Percentiles rank a stretch among this genome's conserved stretches.
These are phyloP conservation scores for Monilinia aucupariae DNA, from an alignment of 2,329 filamentous ascomycete species.

Conservation along the genomic window DNA sequence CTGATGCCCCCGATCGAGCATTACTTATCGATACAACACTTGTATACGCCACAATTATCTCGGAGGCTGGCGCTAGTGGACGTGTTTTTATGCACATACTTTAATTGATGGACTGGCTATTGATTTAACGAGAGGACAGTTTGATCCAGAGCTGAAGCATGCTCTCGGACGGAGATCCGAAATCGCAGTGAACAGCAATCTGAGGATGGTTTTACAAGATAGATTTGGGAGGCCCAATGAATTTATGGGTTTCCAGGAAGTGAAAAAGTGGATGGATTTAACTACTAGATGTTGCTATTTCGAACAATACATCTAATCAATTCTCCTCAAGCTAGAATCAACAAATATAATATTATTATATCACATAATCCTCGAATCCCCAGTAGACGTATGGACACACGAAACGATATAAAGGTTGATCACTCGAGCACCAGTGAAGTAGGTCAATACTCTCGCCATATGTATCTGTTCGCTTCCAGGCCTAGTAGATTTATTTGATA, in stretches of 20 bases:
- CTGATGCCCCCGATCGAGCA: slow-evolving; percentile 49
- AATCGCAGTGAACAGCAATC: slow-evolving; percentile 42
- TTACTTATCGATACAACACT: slow-evolving; percentile 50
- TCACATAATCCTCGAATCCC: too few species aligned
- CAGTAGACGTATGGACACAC: too few species aligned
- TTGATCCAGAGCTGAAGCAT: slow-evolving; percentile 40
- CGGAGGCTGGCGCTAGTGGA: slow-evolving; percentile 48
- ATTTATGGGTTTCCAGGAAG: slow-evolving; percentile 45
- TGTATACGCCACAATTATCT: slow-evolving; percentile 38
- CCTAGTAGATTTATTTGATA: too few species aligned
- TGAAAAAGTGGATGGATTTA: slow-evolving; percentile 40
- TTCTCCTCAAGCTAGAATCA: too few species aligned
- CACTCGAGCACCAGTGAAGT: too few species aligned
- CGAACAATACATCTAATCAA: too few species aligned
- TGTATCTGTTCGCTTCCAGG: too few species aligned
- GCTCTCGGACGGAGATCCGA: slow-evolving; percentile 49
- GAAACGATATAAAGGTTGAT: too few species aligned
- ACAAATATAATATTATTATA: too few species aligned
- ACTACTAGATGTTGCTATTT: not conserved
- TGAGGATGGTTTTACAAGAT: slow-evolving; percentile 44
- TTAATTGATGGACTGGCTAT: slow-evolving; percentile 46
- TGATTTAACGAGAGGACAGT: slow-evolving; percentile 42
- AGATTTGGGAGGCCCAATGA: slow-evolving; percentile 43
- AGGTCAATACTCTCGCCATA: too few species aligned
- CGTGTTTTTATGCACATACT: slow-evolving; percentile 50